Evolutionary conservation across 768 basidiomycete genomes (phyloP).

Genomic region (Leccinum ochraceum): DNA sequence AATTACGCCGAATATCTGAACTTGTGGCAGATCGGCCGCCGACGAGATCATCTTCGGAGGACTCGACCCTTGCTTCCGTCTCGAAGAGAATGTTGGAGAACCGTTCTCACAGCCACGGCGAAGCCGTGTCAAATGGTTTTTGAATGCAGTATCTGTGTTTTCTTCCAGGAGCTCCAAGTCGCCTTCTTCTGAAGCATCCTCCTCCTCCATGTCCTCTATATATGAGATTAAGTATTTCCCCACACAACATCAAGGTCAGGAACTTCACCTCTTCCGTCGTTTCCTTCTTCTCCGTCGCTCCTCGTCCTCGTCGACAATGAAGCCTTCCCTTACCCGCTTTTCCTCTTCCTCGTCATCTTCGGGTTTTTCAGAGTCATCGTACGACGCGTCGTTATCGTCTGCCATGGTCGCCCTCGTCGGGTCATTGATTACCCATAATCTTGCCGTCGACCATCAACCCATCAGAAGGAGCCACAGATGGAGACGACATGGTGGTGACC

Average conservation of each 20-base stretch:
- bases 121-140: conserved; percentile 70
- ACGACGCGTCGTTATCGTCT: conserved; percentile 47
- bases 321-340: conserved; percentile 77
- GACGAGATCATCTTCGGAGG: conserved; percentile 75
- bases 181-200: conserved; percentile 79
- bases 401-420: conserved; percentile 53
- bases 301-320: conserved; percentile 88
- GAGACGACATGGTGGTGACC: conserved; percentile 55
- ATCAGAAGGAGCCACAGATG: conserved; percentile 39
- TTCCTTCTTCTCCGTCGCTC: conserved; percentile 60
- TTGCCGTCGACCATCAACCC: conserved; percentile 49
- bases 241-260: conserved; percentile 7
- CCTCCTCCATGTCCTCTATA: conserved; percentile 43
- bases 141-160: conserved; percentile 83
- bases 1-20: conserved; percentile 62
- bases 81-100: conserved; percentile 68
- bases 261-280: conserved; percentile 59
- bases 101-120: conserved; percentile 74
- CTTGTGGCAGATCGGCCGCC: conserved; percentile 47
- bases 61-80: conserved; percentile 59
- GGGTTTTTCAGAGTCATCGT: conserved; percentile 87
- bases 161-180: conserved; percentile 81
- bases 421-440: conserved; percentile 54
- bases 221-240: conserved; percentile 11
- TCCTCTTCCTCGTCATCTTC: conserved; percentile 90